Conservation (phyloP, 2,329 filamentous ascomycete genomes). For the Capronia epimyces region DNA sequence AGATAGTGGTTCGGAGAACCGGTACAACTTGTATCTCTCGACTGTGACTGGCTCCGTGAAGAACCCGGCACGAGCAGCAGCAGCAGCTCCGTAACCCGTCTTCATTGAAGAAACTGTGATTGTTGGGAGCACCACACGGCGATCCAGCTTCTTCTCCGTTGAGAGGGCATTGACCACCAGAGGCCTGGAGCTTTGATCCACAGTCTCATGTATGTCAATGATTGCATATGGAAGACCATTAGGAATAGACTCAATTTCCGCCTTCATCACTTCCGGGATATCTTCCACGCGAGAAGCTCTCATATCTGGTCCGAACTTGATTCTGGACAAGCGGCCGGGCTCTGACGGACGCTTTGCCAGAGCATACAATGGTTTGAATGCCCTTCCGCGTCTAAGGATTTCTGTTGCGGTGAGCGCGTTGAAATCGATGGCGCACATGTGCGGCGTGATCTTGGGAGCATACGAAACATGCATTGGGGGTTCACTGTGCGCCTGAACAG, state of each 20-base stretch:
- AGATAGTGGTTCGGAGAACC: conserved; percentile 17
- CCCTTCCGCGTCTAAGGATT: conserved; percentile 43
- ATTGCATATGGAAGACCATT: conserved; percentile 37
- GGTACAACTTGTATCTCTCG: conserved; percentile 14
- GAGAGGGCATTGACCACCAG: conserved; percentile 34
- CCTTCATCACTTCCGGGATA: conserved; percentile 10
- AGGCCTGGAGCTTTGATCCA: conserved; percentile 35
- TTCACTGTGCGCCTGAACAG: conserved; percentile 32
- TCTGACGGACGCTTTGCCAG: not conserved
- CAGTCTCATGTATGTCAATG: conserved; percentile 27
- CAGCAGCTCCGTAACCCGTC: conserved; percentile 8
- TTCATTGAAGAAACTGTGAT: conserved; percentile 20
- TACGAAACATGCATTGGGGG: conserved; percentile 37
- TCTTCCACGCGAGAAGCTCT: conserved; percentile 12
- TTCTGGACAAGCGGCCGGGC: not conserved
- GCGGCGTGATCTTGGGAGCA: conserved; percentile 68
- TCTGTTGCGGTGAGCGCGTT: conserved; percentile 48
- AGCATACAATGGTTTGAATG: conserved; percentile 20
- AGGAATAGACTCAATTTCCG: conserved; percentile 17
- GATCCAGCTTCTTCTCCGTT: not conserved
- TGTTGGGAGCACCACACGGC: conserved; percentile 15
- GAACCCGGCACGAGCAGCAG: conserved; percentile 19
- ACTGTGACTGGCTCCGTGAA: conserved; percentile 10
- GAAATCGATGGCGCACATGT: conserved; percentile 61
- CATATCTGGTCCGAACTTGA: conserved; percentile 20